Evolutionary conservation across 2,329 filamentous ascomycete species (phyloP).

Genomic region (Bipolaris zeicola): DNA sequence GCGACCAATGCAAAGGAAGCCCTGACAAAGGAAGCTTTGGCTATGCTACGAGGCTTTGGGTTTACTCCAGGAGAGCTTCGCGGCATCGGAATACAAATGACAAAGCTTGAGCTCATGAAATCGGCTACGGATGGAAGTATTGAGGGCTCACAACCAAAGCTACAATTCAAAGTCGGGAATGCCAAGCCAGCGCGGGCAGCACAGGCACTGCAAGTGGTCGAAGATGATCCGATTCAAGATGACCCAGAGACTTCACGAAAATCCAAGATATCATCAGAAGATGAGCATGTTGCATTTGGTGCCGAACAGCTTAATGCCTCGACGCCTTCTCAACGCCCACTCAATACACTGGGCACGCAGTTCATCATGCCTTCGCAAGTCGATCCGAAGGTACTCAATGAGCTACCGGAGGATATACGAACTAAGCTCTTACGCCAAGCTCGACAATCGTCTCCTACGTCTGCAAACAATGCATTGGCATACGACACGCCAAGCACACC

Average conservation of each 20-base stretch:
- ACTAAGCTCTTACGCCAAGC: slow-evolving; percentile 65
- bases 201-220: slow-evolving; percentile 24
- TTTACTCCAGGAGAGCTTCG: slow-evolving; percentile 92
- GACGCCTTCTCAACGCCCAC: slow-evolving; percentile 65
- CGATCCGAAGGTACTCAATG: slow-evolving; percentile 80
- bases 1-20: slow-evolving; percentile 75
- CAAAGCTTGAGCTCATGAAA: slow-evolving; percentile 84
- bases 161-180: slow-evolving; percentile 70
- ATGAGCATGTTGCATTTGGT: slow-evolving; percentile 48
- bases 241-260: slow-evolving; percentile 51
- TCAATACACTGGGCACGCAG: slow-evolving; percentile 86
- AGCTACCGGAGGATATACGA: slow-evolving; percentile 83
- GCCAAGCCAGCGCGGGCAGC: slow-evolving; percentile 37
- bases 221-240: slow-evolving; percentile 54
- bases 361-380: slow-evolving; percentile 87
- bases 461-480: slow-evolving; percentile 13
- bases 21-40: slow-evolving; percentile 82
- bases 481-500: slow-evolving; percentile 17
- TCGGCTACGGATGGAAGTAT: slow-evolving; percentile 54
- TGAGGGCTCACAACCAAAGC: slow-evolving; percentile 77
- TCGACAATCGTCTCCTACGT: slow-evolving; percentile 37
- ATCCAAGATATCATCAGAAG: slow-evolving; percentile 25
- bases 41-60: slow-evolving; percentile 77
- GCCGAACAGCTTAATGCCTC: slow-evolving; percentile 42
- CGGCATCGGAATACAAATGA: slow-evolving; percentile 90